Evolutionary conservation across 352 stramenopile species (phyloP).

Genomic region (Globisporangium polare): DNA sequence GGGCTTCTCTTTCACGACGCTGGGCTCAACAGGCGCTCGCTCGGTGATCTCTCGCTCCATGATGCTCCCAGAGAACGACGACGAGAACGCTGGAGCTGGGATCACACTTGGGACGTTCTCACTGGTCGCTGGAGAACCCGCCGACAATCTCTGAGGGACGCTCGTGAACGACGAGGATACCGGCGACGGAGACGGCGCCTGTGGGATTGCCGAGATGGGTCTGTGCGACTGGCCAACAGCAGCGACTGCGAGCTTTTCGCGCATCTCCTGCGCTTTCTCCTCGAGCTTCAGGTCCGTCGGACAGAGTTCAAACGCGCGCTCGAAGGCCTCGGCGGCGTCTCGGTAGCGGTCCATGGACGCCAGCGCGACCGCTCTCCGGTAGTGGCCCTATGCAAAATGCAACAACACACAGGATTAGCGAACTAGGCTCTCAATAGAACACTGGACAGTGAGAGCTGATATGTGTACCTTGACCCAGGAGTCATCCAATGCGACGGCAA

Average conservation of each 20-base stretch:
- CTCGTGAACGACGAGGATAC: slow-evolving; percentile 13
- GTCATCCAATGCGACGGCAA: slow-evolving; percentile 54
- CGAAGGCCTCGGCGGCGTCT: slow-evolving; percentile 61
- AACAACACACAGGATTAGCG: not conserved
- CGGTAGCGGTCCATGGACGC: slow-evolving; percentile 58
- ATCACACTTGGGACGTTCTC: slow-evolving; percentile 6
- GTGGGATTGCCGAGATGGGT: slow-evolving; percentile 8
- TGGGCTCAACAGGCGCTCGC: not conserved
- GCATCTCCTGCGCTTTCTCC: slow-evolving; percentile 70
- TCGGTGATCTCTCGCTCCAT: slow-evolving; percentile 58
- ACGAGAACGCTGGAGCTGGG: slow-evolving; percentile 17
- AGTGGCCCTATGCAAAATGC: slow-evolving; percentile 49
- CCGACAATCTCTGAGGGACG: slow-evolving; percentile 2
- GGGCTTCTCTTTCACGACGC: not conserved
- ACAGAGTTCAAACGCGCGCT: slow-evolving; percentile 63
- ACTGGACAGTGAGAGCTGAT: not conserved
- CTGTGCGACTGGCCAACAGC: slow-evolving; percentile 8
- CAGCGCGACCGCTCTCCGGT: slow-evolving; percentile 63
- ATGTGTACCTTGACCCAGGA: slow-evolving; percentile 68
- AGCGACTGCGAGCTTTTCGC: slow-evolving; percentile 17
- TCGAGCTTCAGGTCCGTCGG: slow-evolving; percentile 60
- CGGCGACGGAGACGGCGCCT: not conserved
- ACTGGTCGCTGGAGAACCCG: not conserved
- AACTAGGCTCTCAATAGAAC: not conserved
- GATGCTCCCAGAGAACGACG: slow-evolving; percentile 67